Evolutionary conservation across 371 early-diverging fungal species (phyloP), one percentile per base, ranked within the genome.

Genomic region (Rhizopus delemar): DNA sequence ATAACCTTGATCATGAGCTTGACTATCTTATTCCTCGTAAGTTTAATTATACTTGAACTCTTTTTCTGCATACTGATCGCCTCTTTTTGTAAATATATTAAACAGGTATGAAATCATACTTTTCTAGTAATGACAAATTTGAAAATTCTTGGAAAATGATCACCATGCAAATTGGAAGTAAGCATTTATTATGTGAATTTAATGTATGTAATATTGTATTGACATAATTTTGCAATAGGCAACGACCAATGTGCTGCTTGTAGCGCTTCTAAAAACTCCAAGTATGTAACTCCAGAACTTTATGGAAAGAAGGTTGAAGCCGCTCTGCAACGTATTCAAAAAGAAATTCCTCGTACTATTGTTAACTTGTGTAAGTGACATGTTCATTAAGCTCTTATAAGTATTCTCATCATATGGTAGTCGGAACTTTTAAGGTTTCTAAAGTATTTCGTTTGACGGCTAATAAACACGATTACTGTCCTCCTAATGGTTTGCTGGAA

Each of bases 1-100:
- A 46, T n/a, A 74, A 71, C 32, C 57, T 74, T 31, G 51, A 69
- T 6, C 15, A 57, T 32, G 67, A 74, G 36, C 41, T 71, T 5
- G 53, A 66, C 16, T 74, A 74, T 46, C 53, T 74, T 8, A 46
- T 69, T 32, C 55, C 46, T 31, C 39, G 69, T 68, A 60, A 34
- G 57, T 41, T 53, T 0, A 12, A 4, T 0, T 7, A 13, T 38
- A 28, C 13, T 12, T 36, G 45, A 35, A 15, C 22, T 5, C 22
- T 8, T 41, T 16, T 16, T 13, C 35, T 56, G 8, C 38, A 53
- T 36, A 46, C 2, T 22, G 22, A 22, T 22, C 22, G 22, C 22
- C 22, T 22, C 22, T 22, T 22, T 22, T 22, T 22, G 22, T 22
- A 22, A 22, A 22, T 22, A 22, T 2, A 22, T 22, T 22, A 43